Evolutionary conservation across 2,329 filamentous ascomycete genomes (phyloP), one percentile per base, ranked within the genome.

Genomic region (Cordyceps cicadae): DNA sequence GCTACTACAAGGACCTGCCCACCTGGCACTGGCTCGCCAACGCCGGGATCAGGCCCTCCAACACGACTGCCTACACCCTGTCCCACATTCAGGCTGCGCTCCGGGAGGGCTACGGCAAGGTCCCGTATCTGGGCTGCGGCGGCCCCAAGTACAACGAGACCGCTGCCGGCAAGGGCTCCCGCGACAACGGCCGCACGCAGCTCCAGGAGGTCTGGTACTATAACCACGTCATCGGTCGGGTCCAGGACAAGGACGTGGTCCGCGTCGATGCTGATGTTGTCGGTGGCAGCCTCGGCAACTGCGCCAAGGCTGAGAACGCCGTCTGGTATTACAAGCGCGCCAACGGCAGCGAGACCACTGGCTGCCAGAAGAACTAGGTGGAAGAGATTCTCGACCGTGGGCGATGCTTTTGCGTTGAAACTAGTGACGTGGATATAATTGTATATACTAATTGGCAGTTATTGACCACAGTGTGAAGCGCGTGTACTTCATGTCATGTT

Each of bases 121-220:
- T 79, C 17, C 85, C 84, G 6, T 87, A 84, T 67, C 68, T 88
- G 60, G 85, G 84, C 5, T 88, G 85, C 74, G 74, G 76, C 0
- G 86, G 85, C 0, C 81, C 83, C 9, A 69, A 76, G 24, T 88
- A 79, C 70, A 88, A 87, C 68, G 74, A 79, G 64, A 88, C 85
- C 15, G 76, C 69, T 21, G 81, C 79, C 8, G 85, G 86, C 2
- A 76, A 72, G 62, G 79, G 80, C 21, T 79, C 77, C 2, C 66
- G 67, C 2, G 85, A 88, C 66, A 79, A 75, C 60, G 85, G 86
- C 1, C 73, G 74, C 63, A 87, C 84, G 1, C 75, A 79, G 37
- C 65, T 88, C 53, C 79, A 70, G 62, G 86, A 89, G 76, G 76
- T 86, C 14, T 88, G 85, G 84, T 88, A 88, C 68, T 87, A 87